Percentiles rank a stretch among this genome's conserved stretches.
phyloP scores from a whole-genome alignment of 2,329 filamentous ascomycete genomes.

The Biscogniauxia mediterranea region DNA sequence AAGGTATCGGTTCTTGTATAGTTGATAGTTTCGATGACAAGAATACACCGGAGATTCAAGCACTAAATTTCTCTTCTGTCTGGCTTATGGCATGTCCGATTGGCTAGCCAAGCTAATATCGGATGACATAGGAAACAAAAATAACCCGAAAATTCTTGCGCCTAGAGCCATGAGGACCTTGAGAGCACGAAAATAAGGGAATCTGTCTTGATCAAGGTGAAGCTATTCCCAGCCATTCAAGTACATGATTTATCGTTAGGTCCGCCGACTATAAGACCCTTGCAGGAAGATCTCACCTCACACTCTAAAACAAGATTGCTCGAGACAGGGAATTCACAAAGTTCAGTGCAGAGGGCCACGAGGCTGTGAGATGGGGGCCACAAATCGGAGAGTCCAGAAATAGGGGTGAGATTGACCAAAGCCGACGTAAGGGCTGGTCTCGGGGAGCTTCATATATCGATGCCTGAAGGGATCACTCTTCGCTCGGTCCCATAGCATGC shows the following conservation, averaged over 20 bases:
- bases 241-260: not conserved
- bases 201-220: not conserved
- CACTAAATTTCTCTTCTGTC: too few species aligned
- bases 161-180: not conserved
- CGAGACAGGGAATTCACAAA: not conserved
- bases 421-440: not conserved
- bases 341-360: not conserved
- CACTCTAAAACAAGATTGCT: not conserved
- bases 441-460: conserved; percentile 11
- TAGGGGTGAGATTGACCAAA: not conserved
- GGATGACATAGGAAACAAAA: too few species aligned
- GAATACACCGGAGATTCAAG: too few species aligned
- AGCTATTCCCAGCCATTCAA: conserved; percentile 4
- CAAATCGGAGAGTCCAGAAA: not conserved
- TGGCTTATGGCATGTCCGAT: too few species aligned
- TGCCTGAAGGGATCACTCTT: conserved; percentile 17
- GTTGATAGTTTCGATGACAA: too few species aligned
- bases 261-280: not conserved
- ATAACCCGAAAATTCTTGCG: not conserved
- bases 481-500: conserved; percentile 4
- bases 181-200: not conserved
- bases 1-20: too few species aligned
- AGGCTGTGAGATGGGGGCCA: not conserved
- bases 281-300: not conserved
- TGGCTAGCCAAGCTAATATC: too few species aligned